These are phyloP conservation scores for Diaporthe citri DNA, from an alignment of 2,329 filamentous ascomycete species.

Conservation along the genomic window DNA sequence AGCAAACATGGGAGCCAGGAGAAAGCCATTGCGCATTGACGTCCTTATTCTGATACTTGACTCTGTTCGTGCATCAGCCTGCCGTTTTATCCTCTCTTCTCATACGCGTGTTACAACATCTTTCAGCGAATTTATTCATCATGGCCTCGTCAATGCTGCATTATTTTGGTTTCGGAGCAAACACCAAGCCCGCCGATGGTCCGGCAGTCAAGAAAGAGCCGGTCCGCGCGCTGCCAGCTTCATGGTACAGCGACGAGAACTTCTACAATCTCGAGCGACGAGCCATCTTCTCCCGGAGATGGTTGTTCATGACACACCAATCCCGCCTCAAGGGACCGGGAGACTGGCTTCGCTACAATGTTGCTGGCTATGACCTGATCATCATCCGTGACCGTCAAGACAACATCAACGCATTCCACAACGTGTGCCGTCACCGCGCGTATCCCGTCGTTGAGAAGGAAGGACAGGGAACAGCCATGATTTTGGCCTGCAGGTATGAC, in stretches of 20 bases:
- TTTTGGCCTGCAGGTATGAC: conserved; percentile 58
- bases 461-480: conserved; percentile 52
- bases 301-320: conserved; percentile 52
- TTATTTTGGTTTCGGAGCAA: conserved; percentile 30
- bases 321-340: conserved; percentile 52
- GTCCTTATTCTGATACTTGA: not conserved
- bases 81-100: not conserved
- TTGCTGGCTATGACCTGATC: conserved; percentile 54
- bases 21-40: not conserved
- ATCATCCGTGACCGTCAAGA: conserved; percentile 51
- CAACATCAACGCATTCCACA: conserved; percentile 56
- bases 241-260: conserved; percentile 56
- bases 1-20: not conserved
- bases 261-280: conserved; percentile 59
- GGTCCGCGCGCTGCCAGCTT: conserved; percentile 50
- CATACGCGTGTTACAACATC: not conserved
- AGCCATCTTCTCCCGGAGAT: conserved; percentile 57
- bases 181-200: conserved; percentile 33
- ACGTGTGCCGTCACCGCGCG: conserved; percentile 58
- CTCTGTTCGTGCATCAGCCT: not conserved
- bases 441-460: conserved; percentile 55
- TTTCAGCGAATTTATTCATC: not conserved
- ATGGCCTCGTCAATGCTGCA: conserved; percentile 31
- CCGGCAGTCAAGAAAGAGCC: conserved; percentile 44
- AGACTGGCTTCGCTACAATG: conserved; percentile 50